A percentile compares a stretch with the other conserved stretches of the same genome.
These are phyloP conservation scores for Blastocystis sp. DNA, from an alignment of 352 stramenopile species.

Conservation along the genomic window DNA sequence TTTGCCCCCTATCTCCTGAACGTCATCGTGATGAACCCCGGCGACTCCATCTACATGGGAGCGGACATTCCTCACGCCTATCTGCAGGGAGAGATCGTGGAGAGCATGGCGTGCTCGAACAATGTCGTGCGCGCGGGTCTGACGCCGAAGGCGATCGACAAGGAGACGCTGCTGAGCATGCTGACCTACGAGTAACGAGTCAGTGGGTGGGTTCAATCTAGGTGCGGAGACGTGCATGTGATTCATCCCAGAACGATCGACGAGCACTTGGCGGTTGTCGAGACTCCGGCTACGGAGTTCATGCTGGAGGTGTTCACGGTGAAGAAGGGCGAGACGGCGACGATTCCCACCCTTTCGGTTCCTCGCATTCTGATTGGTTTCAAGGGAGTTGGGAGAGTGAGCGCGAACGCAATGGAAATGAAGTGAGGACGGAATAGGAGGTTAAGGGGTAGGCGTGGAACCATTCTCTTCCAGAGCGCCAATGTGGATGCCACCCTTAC, in stretches of 20 bases:
- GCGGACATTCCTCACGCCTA: conserved; percentile 99
- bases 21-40: conserved; percentile 90
- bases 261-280: conserved; percentile 25
- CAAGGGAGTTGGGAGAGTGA: not conserved
- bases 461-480: conserved; percentile 67
- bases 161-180: conserved; percentile 93
- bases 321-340: conserved; percentile 48
- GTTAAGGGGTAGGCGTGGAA: conserved; percentile 12
- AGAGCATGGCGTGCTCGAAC: conserved; percentile 98
- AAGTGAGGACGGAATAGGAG: not conserved
- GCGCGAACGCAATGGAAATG: not conserved
- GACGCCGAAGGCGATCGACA: conserved; percentile 98
- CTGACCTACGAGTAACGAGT: conserved; percentile 87
- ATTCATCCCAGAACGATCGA: not conserved
- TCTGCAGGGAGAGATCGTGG: conserved; percentile 88
- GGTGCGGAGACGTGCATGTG: conserved; percentile 22
- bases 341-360: conserved; percentile 13
- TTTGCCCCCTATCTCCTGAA: conserved; percentile 98
- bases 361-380: conserved; percentile 54
- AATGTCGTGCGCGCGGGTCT: conserved; percentile 97
- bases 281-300: conserved; percentile 51
- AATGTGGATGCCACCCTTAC: not conserved
- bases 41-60: conserved; percentile 94
- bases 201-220: not conserved
- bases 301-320: conserved; percentile 50